Evolutionary conservation across 257 asterid genomes (phyloP), one percentile per base, ranked within the genome.

Genomic region (Striga asiatica): DNA sequence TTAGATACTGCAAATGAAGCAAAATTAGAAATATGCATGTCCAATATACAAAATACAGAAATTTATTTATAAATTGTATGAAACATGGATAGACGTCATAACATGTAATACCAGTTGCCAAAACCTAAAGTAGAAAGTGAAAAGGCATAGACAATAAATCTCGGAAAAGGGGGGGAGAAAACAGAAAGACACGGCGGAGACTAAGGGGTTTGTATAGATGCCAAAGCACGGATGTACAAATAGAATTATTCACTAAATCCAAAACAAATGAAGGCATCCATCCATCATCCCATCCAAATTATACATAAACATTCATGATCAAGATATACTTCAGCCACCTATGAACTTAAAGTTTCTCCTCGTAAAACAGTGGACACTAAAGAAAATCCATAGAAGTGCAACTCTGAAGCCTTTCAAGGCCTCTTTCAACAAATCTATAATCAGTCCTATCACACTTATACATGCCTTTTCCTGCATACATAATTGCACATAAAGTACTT

Each of bases 1-100:
- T 82, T 55, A 88, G 59, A 66, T 77, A 74, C 99, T 92, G 88
- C 79, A 72, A 60, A 71, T 60, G 62, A 50, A 73, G 54, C 50
- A 37, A 21, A 43, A 59, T 34, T 48, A 71, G 63, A 54, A 61
- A 14, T 27, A 13, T 14, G 42, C 17, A 35, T 16, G 21, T 47
- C 25, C 38, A 61, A 27, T 4, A 61, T 4, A 61, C 45, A 43
- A 48, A 11, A 54, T 51, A 18, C 5, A 24, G 22, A 45, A 9
- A 20, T 8, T 7, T 12, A 1, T 10, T 0, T 16, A 32, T 16
- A 6, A 20, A 8, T 29, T n/a, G 35, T 8, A 46, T 21, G 35
- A 42, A 16, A 57, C 42, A 64, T 23, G 43, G 27, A 45, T 41
- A 5, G 2, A 35, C 11, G 20, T 66, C 17, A 50, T 64, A 37